Percentiles rank a stretch among this genome's conserved stretches.
These are phyloP conservation scores for Phialophora chinensis DNA, from an alignment of 2,329 filamentous ascomycete species.

Conservation along the genomic window DNA sequence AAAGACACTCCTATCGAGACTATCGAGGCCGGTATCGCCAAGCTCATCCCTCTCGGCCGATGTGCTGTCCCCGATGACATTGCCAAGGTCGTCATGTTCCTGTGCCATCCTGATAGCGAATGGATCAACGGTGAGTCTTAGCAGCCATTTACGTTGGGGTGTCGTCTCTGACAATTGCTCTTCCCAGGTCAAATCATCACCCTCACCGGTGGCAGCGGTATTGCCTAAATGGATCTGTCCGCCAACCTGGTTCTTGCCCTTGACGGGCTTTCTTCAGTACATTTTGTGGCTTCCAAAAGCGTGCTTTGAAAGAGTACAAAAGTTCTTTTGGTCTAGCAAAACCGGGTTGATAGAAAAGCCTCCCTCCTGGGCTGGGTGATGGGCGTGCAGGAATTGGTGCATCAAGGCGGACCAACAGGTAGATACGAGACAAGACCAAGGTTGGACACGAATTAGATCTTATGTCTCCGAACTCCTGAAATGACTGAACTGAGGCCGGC, in stretches of 20 bases:
- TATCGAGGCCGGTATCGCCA: constrained; percentile 62
- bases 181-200: constrained; percentile 37
- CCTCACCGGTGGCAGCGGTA: constrained; percentile 36
- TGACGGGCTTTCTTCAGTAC: constrained; percentile 18
- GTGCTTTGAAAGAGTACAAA: constrained; percentile 17
- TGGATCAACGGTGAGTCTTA: constrained; percentile 66
- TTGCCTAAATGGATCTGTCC: constrained; percentile 29
- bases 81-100: constrained; percentile 62
- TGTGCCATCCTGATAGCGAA: constrained; percentile 64
- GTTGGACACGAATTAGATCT: constrained; percentile 11
- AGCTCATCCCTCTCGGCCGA: constrained; percentile 64
- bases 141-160: not conserved
- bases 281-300: constrained; percentile 28
- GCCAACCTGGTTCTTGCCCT: constrained; percentile 6
- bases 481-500: not conserved
- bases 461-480: not conserved
- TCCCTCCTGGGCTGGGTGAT: constrained; percentile 10
- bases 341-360: constrained; percentile 16
- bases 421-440: constrained; percentile 10
- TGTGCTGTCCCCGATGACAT: constrained; percentile 65
- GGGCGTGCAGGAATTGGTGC: constrained; percentile 6
- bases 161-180: not conserved
- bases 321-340: constrained; percentile 31
- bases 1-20: constrained; percentile 54
- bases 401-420: constrained; percentile 12